These are phyloP conservation scores for Mortierella sp. DNA, from an alignment of 371 early-diverging fungal species.

Conservation along the genomic window DNA sequence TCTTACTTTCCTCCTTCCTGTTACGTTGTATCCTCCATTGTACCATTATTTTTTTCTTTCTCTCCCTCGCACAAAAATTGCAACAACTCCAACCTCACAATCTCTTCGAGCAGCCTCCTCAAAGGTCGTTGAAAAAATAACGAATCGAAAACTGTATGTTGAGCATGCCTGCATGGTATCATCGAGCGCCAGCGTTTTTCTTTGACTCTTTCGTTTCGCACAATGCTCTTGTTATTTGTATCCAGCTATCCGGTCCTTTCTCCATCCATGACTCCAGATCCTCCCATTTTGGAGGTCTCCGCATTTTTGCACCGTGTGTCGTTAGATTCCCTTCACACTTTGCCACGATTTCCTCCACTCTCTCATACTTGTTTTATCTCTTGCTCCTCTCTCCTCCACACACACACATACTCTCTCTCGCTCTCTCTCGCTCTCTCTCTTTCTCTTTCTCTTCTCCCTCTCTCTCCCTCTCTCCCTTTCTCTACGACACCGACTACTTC, in stretches of 20 bases:
- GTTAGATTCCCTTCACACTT: constrained; percentile 7
- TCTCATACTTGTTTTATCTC: neutral
- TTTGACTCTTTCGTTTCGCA: neutral
- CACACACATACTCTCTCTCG: too few species aligned
- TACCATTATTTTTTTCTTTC: neutral
- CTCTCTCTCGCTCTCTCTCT: too few species aligned
- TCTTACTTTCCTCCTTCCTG: neutral
- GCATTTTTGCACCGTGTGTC: constrained; percentile 7
- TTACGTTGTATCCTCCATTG: neutral
- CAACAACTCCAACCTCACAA: neutral
- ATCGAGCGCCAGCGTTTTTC: neutral
- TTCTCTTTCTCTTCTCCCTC: too few species aligned
- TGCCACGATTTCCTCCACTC: constrained; percentile 3
- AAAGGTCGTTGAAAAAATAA: constrained; percentile 2
- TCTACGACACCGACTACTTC: neutral
- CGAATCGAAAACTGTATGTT: constrained; percentile 8
- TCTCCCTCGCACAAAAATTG: neutral
- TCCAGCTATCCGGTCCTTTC: neutral
- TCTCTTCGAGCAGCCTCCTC: neutral
- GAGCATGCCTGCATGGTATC: constrained; percentile 1
- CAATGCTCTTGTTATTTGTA: constrained; percentile 5
- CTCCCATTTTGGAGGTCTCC: neutral
- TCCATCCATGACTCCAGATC: neutral
- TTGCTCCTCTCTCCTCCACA: neutral
- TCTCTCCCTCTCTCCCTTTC: neutral